Conservation (phyloP, 768 basidiomycete genomes). For the Pisolithus orientalis region DNA sequence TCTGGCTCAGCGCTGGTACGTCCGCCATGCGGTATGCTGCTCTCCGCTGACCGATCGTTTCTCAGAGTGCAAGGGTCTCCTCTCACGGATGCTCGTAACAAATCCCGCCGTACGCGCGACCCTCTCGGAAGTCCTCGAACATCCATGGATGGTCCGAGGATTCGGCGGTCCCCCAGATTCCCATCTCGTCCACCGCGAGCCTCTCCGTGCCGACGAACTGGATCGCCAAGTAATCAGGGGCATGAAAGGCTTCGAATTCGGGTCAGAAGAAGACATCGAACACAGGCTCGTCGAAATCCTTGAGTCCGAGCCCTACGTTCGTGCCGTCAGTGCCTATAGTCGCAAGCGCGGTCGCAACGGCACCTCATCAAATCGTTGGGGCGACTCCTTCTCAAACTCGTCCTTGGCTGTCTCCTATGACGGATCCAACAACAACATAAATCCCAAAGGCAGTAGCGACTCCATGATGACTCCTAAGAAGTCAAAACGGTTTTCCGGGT, state of each 20-base stretch:
- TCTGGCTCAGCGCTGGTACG: slow-evolving; percentile 90
- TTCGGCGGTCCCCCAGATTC: slow-evolving; percentile 74
- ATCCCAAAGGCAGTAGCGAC: slow-evolving; percentile 32
- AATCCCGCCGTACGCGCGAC: slow-evolving; percentile 82
- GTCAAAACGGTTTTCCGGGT: slow-evolving; percentile 85
- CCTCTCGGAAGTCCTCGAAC: slow-evolving; percentile 76
- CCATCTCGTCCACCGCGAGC: slow-evolving; percentile 85
- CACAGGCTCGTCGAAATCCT: slow-evolving; percentile 65
- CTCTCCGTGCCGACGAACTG: slow-evolving; percentile 82
- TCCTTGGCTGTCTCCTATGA: slow-evolving; percentile 63
- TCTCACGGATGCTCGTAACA: slow-evolving; percentile 95
- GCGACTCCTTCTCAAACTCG: slow-evolving; percentile 55
- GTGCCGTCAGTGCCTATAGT: slow-evolving; percentile 76
- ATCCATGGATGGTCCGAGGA: slow-evolving; percentile 92
- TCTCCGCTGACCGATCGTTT: slow-evolving; percentile 7
- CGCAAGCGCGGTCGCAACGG: slow-evolving; percentile 48
- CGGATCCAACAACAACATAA: slow-evolving; percentile 35
- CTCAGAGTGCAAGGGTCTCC: slow-evolving; percentile 87
- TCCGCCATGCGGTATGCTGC: slow-evolving; percentile 6
- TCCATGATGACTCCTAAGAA: slow-evolving; percentile 48
- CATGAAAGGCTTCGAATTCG: slow-evolving; percentile 98
- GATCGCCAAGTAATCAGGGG: slow-evolving; percentile 79
- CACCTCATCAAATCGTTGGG: slow-evolving; percentile 36
- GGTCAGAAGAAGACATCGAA: slow-evolving; percentile 81
- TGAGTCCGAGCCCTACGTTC: slow-evolving; percentile 68